Evolutionary conservation across 371 early-diverging fungal species (phyloP).

Genomic region (Syncephalastrum monosporum): DNA sequence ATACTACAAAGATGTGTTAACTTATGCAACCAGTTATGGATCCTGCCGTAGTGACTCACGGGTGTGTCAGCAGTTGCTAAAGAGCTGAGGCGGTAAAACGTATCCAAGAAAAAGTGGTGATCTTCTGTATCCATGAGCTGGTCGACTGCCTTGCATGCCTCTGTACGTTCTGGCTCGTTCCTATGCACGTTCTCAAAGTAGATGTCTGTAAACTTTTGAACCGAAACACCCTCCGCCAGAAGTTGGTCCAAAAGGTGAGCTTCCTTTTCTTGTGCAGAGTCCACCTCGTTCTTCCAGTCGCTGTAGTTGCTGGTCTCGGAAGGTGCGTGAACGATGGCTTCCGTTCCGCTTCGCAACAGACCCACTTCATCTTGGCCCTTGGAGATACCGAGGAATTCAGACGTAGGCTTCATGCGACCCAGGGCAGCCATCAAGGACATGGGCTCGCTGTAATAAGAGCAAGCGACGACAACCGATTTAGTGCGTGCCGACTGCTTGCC

Average conservation of each 20-base stretch:
- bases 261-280: constrained; percentile 30
- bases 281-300: constrained; percentile 27
- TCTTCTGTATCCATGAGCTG: too few species aligned
- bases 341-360: constrained; percentile 36
- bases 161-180: too few species aligned
- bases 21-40: background rate
- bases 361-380: constrained; percentile 27
- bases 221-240: constrained; percentile 15
- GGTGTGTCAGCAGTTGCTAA: too few species aligned
- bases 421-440: constrained; percentile 69
- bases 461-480: constrained; percentile 51
- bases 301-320: constrained; percentile 14
- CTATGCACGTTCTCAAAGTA: constrained; percentile 27
- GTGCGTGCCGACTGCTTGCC: constrained; percentile 38
- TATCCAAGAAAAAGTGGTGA: too few species aligned
- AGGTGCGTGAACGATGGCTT: constrained; percentile 11
- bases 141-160: too few species aligned
- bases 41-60: too few species aligned
- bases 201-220: constrained; percentile 26
- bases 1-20: constrained; percentile 10
- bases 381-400: constrained; percentile 43
- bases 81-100: too few species aligned
- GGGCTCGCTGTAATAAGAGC: constrained; percentile 64
- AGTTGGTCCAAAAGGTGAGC: constrained; percentile 15
- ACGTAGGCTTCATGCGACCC: constrained; percentile 59